Conservation (phyloP, 768 basidiomycete species). For the Naganishia antarctica region DNA sequence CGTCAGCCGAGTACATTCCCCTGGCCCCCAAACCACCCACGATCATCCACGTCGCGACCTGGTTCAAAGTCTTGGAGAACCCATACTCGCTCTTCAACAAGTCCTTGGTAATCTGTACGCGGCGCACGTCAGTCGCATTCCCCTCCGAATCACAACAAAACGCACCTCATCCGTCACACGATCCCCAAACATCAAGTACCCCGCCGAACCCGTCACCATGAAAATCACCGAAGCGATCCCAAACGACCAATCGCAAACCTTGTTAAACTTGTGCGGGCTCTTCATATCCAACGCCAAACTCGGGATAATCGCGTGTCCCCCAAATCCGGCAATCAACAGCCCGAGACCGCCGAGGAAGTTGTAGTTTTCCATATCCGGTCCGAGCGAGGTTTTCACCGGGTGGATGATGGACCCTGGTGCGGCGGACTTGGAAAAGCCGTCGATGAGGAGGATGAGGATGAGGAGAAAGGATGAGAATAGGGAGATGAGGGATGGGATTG, state of each 20-base stretch:
- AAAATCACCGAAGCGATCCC: conserved; percentile 64
- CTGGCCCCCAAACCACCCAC: conserved; percentile 62
- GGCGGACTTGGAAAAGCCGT: conserved; percentile 68
- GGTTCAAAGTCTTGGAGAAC: conserved; percentile 67
- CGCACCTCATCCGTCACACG: conserved; percentile 67
- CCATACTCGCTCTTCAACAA: conserved; percentile 59
- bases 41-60: conserved; percentile 75
- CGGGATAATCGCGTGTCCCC: conserved; percentile 88
- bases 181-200: conserved; percentile 87
- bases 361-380: conserved; percentile 53
- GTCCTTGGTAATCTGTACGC: conserved; percentile 69
- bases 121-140: conserved; percentile 10
- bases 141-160: conserved; percentile 38
- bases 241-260: conserved; percentile 78
- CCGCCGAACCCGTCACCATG: conserved; percentile 65
- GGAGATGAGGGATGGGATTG: conserved; percentile 73
- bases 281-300: conserved; percentile 83
- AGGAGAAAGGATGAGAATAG: conserved; percentile 73
- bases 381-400: conserved; percentile 65
- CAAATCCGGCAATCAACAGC: conserved; percentile 89
- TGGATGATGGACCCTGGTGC: conserved; percentile 75
- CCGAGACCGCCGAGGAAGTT: conserved; percentile 78
- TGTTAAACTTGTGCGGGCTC: conserved; percentile 71
- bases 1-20: conserved; percentile 50
- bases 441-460: conserved; percentile 69